Evolutionary conservation across 495 filamentous ascomycete genomes (phyloP).

Genomic region (Thermothielavioides terrestris): DNA sequence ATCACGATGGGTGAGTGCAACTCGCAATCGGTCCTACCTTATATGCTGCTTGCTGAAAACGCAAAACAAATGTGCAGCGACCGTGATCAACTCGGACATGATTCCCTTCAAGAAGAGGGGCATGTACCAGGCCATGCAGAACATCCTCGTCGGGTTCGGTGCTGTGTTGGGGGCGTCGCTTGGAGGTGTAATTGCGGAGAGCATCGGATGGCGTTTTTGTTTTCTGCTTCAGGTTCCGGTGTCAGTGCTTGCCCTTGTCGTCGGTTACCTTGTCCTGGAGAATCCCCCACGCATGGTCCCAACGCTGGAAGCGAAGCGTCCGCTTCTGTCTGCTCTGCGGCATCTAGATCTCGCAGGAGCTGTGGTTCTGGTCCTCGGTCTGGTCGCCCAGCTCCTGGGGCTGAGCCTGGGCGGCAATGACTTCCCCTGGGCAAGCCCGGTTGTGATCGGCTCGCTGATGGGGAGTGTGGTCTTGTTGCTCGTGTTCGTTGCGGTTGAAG

Average conservation of each 20-base stretch:
- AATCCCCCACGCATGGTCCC: slow-evolving; percentile 23
- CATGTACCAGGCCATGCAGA: slow-evolving; percentile 59
- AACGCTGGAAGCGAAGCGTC: slow-evolving; percentile 7
- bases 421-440: slow-evolving; percentile 45
- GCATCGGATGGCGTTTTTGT: slow-evolving; percentile 44
- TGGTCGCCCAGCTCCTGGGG: slow-evolving; percentile 49
- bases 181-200: slow-evolving; percentile 43
- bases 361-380: slow-evolving; percentile 44
- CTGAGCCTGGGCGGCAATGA: slow-evolving; percentile 56
- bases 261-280: slow-evolving; percentile 47
- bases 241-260: slow-evolving; percentile 43
- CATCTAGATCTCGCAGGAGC: slow-evolving; percentile 51
- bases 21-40: neutral
- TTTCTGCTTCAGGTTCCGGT: slow-evolving; percentile 46
- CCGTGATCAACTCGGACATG: slow-evolving; percentile 58
- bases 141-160: slow-evolving; percentile 51
- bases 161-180: slow-evolving; percentile 40
- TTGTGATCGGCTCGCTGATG: slow-evolving; percentile 44
- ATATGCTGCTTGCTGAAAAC: slow-evolving; percentile 2
- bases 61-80: slow-evolving; percentile 45
- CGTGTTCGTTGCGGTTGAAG: slow-evolving; percentile 47
- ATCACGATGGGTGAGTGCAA: slow-evolving; percentile 51
- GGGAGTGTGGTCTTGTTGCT: slow-evolving; percentile 43
- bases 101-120: slow-evolving; percentile 53
- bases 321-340: slow-evolving; percentile 36